Conservation (phyloP, 1,284 basidiomycete species). For the Neonothopanus nambi region DNA sequence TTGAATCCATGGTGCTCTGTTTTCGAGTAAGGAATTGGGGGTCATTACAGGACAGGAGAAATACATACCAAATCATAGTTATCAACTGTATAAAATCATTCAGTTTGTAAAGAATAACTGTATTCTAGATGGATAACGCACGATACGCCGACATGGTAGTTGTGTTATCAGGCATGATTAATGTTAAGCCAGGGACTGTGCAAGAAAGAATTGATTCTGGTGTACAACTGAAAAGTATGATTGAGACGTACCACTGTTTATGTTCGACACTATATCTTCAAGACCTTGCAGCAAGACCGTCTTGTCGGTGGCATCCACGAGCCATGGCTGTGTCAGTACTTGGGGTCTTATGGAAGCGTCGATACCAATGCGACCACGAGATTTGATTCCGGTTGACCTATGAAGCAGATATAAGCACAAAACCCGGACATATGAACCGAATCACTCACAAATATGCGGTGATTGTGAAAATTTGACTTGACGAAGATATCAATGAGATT, state of each 20-base stretch:
- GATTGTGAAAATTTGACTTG: constrained; percentile 59
- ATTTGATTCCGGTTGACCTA: constrained; percentile 59
- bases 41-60: background rate
- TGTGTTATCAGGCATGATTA: constrained; percentile 61
- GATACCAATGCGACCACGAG: constrained; percentile 62
- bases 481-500: background rate
- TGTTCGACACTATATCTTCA: constrained; percentile 44
- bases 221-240: background rate
- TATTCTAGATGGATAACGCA: constrained; percentile 23
- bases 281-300: constrained; percentile 48
- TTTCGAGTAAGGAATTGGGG: background rate
- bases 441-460: constrained; percentile 50
- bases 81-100: constrained; percentile 37
- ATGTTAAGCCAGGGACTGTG: constrained; percentile 46
- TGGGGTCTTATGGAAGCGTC: constrained; percentile 50
- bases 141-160: constrained; percentile 54
- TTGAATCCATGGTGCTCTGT: constrained; percentile 45
- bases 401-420: constrained; percentile 16
- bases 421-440: background rate
- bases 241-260: constrained; percentile 37
- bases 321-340: constrained; percentile 57
- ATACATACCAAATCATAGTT: constrained; percentile 44
- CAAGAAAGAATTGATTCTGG: constrained; percentile 4
- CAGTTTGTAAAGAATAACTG: background rate
- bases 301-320: constrained; percentile 58